A percentile compares a stretch with the other conserved stretches of the same genome.
Conservation (phyloP, 75 land plant species). For the Pinus albicaulis region DNA sequence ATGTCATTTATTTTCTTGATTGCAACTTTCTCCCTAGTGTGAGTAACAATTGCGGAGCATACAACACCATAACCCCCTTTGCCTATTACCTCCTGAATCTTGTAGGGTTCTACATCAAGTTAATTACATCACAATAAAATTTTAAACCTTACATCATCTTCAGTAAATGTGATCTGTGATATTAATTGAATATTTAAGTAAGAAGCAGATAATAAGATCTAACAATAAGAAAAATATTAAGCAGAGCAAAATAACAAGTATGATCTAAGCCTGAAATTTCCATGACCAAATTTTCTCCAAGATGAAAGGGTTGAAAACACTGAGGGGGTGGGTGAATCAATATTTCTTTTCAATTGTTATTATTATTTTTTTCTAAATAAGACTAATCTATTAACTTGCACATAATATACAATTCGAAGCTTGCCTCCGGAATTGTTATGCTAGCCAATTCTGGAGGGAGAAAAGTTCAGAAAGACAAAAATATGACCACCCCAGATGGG, state of each 20-base stretch:
- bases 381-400: too few species aligned
- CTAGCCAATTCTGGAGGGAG: too few species aligned
- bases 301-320: too few species aligned
- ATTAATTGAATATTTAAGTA: background rate
- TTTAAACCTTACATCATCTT: background rate
- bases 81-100: constrained; percentile 49
- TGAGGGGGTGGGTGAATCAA: too few species aligned
- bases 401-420: too few species aligned
- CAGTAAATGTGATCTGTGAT: background rate
- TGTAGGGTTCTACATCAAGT: constrained; percentile 15
- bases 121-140: background rate
- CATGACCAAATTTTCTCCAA: background rate
- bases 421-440: too few species aligned
- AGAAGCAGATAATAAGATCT: background rate
- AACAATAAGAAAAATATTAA: too few species aligned
- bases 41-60: constrained; percentile 6
- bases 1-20: constrained; percentile 36
- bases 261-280: background rate
- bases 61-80: constrained; percentile 45
- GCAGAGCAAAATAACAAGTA: background rate
- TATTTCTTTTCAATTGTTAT: too few species aligned
- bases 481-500: too few species aligned
- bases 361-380: too few species aligned
- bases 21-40: too few species aligned
- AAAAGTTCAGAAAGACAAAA: too few species aligned